These are phyloP conservation scores for Citrus trifoliata DNA, from an alignment of 345 rosid genomes.

Conservation along the genomic window DNA sequence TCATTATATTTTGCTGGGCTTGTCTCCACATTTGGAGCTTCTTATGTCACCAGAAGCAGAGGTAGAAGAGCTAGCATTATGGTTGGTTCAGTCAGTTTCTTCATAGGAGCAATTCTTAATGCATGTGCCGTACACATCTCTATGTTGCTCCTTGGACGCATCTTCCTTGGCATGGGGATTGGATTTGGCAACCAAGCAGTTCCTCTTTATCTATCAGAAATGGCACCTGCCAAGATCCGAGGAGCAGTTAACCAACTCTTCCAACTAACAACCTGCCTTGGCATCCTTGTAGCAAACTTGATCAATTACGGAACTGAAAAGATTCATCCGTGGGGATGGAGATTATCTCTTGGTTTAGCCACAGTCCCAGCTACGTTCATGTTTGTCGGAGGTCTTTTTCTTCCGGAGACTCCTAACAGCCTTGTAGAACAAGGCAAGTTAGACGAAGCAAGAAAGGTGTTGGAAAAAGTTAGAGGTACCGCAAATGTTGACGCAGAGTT, in stretches of 20 bases:
- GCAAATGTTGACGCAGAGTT: conserved; percentile 65
- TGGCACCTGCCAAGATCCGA: conserved; percentile 82
- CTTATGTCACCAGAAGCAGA: conserved; percentile 53
- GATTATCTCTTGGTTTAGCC: conserved; percentile 74
- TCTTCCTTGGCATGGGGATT: conserved; percentile 73
- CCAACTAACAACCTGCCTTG: conserved; percentile 81
- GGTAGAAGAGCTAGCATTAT: conserved; percentile 77
- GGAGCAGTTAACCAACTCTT: conserved; percentile 83
- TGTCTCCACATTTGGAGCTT: conserved; percentile 73
- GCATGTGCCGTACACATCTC: conserved; percentile 59
- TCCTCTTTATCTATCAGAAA: conserved; percentile 83
- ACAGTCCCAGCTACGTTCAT: conserved; percentile 60
- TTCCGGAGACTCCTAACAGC: conserved; percentile 82
- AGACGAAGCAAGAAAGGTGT: conserved; percentile 55
- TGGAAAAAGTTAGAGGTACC: conserved; percentile 71
- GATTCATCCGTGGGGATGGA: conserved; percentile 93
- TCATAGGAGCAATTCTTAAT: conserved; percentile 66
- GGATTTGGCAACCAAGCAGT: conserved; percentile 95
- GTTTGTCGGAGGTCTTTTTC: conserved; percentile 62
- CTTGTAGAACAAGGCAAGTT: conserved; percentile 75
- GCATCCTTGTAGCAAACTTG: conserved; percentile 67
- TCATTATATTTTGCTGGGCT: conserved; percentile 86
- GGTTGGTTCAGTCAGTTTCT: conserved; percentile 75
- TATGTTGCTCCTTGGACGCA: conserved; percentile 71
- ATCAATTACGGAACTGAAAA: conserved; percentile 67